A percentile compares a stretch with the other conserved stretches of the same genome.
phyloP scores from a whole-genome alignment of 2,329 filamentous ascomycete species.

The Talaromyces amestolkiae region DNA sequence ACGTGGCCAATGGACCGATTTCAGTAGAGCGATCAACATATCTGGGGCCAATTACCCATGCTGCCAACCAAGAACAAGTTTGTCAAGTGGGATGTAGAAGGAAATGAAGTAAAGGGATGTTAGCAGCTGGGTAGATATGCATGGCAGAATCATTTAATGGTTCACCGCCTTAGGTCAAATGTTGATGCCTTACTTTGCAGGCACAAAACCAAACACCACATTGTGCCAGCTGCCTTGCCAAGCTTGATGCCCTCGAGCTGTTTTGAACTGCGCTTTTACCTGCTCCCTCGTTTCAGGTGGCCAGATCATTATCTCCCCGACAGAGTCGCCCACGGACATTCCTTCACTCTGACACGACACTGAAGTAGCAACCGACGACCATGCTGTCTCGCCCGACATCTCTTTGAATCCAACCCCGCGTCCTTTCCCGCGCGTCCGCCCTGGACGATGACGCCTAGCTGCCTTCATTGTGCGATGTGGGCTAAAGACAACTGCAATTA shows the following conservation, averaged over 20 bases:
- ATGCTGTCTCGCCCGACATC: slow-evolving; percentile 13
- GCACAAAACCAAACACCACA: neutral
- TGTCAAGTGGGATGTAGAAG: neutral
- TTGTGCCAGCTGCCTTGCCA: slow-evolving; percentile 10
- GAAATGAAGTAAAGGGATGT: no score
- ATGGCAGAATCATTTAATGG: neutral
- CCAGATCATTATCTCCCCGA: neutral
- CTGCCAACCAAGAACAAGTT: no score
- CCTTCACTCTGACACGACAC: neutral
- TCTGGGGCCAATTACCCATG: no score
- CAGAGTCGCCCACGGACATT: neutral
- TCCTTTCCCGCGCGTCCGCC: slow-evolving; percentile 14
- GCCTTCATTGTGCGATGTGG: slow-evolving; percentile 10
- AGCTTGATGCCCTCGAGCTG: slow-evolving; percentile 6
- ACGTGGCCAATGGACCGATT: neutral
- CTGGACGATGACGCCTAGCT: slow-evolving; percentile 18
- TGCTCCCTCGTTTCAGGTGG: neutral
- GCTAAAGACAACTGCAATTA: neutral
- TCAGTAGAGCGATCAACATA: neutral
- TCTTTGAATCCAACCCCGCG: slow-evolving; percentile 14
- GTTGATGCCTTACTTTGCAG: neutral
- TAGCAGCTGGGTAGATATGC: no score
- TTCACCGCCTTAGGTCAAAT: neutral
- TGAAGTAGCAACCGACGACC: neutral
- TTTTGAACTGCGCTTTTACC: neutral